These are phyloP conservation scores for Debaryomyces fabryi DNA, from an alignment of 1,139 yeast species.

Conservation along the genomic window DNA sequence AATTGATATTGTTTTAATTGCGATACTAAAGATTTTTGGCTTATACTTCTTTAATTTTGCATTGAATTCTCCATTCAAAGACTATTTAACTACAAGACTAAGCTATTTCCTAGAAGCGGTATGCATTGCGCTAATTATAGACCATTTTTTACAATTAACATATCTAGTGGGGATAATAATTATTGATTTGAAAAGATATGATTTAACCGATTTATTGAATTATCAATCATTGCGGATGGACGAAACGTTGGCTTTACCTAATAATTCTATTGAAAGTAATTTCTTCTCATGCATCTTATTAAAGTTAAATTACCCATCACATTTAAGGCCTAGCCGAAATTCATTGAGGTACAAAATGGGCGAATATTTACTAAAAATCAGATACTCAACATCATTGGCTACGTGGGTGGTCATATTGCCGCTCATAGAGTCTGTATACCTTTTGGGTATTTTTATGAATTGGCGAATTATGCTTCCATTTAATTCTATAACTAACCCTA, in stretches of 20 bases:
- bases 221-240: not conserved
- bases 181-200: conserved; percentile 66
- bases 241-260: not conserved
- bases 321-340: conserved; percentile 22
- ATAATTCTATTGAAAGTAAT: conserved; percentile 25
- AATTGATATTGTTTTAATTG: conserved; percentile 13
- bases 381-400: conserved; percentile 29
- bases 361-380: conserved; percentile 36
- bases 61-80: conserved; percentile 23
- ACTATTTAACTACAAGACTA: conserved; percentile 22
- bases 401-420: conserved; percentile 24
- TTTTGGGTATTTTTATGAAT: conserved; percentile 24
- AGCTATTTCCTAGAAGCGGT: conserved; percentile 21
- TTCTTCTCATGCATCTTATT: conserved; percentile 30
- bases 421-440: conserved; percentile 18
- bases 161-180: conserved; percentile 65
- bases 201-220: conserved; percentile 54
- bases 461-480: conserved; percentile 35
- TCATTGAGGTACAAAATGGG: conserved; percentile 35
- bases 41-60: conserved; percentile 17
- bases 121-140: conserved; percentile 49
- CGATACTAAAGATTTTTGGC: conserved; percentile 12
- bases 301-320: conserved; percentile 18
- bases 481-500: conserved; percentile 22
- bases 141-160: conserved; percentile 61